phyloP scores from a whole-genome alignment of 202 grass and related monocot genomes.

The Setaria viridis region DNA sequence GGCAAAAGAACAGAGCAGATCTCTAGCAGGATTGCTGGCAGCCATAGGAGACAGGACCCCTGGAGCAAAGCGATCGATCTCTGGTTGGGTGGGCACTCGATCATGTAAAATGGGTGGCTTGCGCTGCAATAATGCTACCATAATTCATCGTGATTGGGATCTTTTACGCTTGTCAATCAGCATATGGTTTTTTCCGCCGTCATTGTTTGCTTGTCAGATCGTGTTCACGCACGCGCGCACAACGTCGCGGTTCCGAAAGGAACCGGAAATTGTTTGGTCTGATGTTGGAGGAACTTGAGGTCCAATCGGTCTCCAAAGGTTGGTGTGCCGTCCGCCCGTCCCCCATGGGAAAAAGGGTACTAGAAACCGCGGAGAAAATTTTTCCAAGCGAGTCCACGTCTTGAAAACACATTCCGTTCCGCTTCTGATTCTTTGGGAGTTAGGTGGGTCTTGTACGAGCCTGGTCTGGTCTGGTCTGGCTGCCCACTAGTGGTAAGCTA shows the following conservation, averaged over 20 bases:
- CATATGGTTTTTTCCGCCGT: neutral
- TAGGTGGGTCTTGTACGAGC: neutral
- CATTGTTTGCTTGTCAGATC: slow-evolving; percentile 29
- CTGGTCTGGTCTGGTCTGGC: neutral
- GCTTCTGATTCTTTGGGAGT: neutral
- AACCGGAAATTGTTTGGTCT: slow-evolving; percentile 34
- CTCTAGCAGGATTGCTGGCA: neutral
- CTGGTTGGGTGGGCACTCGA: slow-evolving; percentile 24
- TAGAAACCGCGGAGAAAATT: neutral
- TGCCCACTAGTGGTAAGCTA: neutral
- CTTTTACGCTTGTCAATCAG: slow-evolving; percentile 15
- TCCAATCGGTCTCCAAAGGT: slow-evolving; percentile 15
- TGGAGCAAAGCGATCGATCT: slow-evolving; percentile 21
- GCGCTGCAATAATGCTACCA: slow-evolving; percentile 8
- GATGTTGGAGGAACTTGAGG: neutral
- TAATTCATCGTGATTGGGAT: neutral
- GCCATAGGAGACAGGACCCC: neutral
- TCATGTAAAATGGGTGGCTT: slow-evolving; percentile 18
- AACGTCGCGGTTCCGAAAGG: slow-evolving; percentile 37
- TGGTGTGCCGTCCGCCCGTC: slow-evolving; percentile 34
- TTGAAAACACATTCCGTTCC: slow-evolving; percentile 31
- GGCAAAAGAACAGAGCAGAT: slow-evolving; percentile 16
- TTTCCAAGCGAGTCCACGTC: slow-evolving; percentile 14
- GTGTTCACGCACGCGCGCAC: neutral
- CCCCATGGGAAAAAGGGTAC: neutral